These are phyloP conservation scores for Rutstroemia sydowiana DNA, from an alignment of 2,329 filamentous ascomycete species.

Conservation along the genomic window DNA sequence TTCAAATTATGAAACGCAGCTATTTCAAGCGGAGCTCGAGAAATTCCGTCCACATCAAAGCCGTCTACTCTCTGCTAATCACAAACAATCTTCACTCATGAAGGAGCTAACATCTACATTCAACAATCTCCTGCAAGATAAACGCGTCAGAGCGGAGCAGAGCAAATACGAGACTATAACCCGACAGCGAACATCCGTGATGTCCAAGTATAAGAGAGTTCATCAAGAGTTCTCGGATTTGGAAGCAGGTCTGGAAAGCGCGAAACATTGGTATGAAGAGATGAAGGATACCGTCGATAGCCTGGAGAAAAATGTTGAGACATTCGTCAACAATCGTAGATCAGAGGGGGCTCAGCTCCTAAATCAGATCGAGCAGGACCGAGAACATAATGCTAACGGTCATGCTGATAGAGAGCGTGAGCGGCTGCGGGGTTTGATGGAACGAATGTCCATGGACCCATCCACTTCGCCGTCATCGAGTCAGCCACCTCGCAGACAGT, in stretches of 20 bases:
- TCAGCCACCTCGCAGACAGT: conserved; percentile 31
- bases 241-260: conserved; percentile 74
- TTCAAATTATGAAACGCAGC: conserved; percentile 79
- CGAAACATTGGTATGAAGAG: conserved; percentile 88
- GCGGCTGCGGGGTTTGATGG: conserved; percentile 82
- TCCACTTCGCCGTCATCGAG: conserved; percentile 35
- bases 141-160: conserved; percentile 86
- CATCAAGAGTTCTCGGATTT: conserved; percentile 92
- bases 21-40: conserved; percentile 95
- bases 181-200: conserved; percentile 70
- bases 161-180: conserved; percentile 90
- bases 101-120: conserved; percentile 89
- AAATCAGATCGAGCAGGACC: conserved; percentile 56
- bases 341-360: conserved; percentile 87
- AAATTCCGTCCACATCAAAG: conserved; percentile 94
- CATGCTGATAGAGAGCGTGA: conserved; percentile 73
- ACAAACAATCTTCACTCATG: conserved; percentile 90
- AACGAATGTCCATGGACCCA: conserved; percentile 84
- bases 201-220: conserved; percentile 81
- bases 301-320: conserved; percentile 90
- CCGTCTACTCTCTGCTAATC: conserved; percentile 82
- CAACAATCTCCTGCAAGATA: conserved; percentile 84
- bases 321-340: conserved; percentile 89
- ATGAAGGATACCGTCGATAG: conserved; percentile 94
- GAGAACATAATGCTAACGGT: conserved; percentile 25